Evolutionary conservation across 805 yeast genomes (phyloP), one percentile per base, ranked within the genome.

Genomic region (Cyberlindnera maclurae): DNA sequence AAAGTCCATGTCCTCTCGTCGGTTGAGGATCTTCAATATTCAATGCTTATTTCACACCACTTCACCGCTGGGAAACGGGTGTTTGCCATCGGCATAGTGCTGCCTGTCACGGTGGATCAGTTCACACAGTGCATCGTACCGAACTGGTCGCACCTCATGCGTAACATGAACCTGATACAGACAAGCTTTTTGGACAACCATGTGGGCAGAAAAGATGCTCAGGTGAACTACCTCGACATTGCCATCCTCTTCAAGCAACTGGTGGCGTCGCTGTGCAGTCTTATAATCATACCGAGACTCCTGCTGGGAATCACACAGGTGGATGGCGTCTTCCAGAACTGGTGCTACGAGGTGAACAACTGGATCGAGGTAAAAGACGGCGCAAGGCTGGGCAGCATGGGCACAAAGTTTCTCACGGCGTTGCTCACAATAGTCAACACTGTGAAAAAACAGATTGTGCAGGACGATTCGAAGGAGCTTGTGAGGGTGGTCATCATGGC

Each of bases 401-500:
- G 58, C 1, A 42, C 54, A 2, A 46, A 50, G 30, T 54, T 54
- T 36, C 33, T 54, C 16, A 43, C 46, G 5, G 46, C 52, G 12
- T 26, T 54, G 15, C 27, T 54, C 3, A 44, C 57, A 1, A 28
- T 47, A 17, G 46, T 53, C 6, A 44, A 43, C 27, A 34, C 33
- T 2, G 12, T 44, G 5, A 54, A 44, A 30, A 3, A 30, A 2
- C 45, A 49, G 17, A 26, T 53, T 15, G 43, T 50, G 2, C 18
- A 39, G 20, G 36, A 35, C 12, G 15, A 33, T 9, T 24, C 22
- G 2, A 46, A 42, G 16, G 68, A 64, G 31, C 54, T 66, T n/a
- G 62, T 71, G 7, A 62, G 81, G 32, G 63, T 77, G 1, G 75
- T 75, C 1, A 63, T 77, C 4, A 67, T 75, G 71, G 75, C 82